A percentile compares a stretch with the other conserved stretches of the same genome.
phyloP scores from a whole-genome alignment of 352 stramenopile species.

The Phytophthora cactorum region DNA sequence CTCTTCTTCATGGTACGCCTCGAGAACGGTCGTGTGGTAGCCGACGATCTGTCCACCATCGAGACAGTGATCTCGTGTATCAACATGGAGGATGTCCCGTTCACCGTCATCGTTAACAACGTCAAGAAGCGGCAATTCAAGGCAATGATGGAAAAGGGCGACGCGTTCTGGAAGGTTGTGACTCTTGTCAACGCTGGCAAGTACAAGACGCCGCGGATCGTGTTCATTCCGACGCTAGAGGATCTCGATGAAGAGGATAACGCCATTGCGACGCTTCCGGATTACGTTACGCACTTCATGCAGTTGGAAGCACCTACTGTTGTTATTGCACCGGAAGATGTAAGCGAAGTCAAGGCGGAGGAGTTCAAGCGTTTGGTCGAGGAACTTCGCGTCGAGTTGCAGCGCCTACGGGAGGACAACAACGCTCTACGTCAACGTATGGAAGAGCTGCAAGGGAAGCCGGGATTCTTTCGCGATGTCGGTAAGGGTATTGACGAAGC shows the following conservation, averaged over 20 bases:
- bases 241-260: slow-evolving; percentile 3
- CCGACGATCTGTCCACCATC: neutral
- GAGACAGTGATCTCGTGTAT: too few relatives aligned
- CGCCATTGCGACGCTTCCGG: neutral
- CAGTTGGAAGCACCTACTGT: neutral
- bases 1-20: neutral
- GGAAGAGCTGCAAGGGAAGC: neutral
- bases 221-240: slow-evolving; percentile 15
- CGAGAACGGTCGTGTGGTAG: neutral
- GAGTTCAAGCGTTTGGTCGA: neutral
- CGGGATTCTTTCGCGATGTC: neutral
- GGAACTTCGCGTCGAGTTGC: neutral
- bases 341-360: neutral
- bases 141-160: slow-evolving; percentile 5
- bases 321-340: neutral
- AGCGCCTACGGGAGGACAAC: neutral
- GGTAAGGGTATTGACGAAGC: neutral
- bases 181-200: slow-evolving; percentile 2
- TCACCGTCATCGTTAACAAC: too few relatives aligned
- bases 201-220: slow-evolving; percentile 5
- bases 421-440: neutral
- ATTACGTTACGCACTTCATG: neutral
- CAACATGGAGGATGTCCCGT: too few relatives aligned
- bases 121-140: too few relatives aligned
- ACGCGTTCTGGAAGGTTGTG: neutral